Evolutionary conservation across 352 stramenopile species (phyloP), one percentile per base, ranked within the genome.

Genomic region (Phytophthora citrophthora): DNA sequence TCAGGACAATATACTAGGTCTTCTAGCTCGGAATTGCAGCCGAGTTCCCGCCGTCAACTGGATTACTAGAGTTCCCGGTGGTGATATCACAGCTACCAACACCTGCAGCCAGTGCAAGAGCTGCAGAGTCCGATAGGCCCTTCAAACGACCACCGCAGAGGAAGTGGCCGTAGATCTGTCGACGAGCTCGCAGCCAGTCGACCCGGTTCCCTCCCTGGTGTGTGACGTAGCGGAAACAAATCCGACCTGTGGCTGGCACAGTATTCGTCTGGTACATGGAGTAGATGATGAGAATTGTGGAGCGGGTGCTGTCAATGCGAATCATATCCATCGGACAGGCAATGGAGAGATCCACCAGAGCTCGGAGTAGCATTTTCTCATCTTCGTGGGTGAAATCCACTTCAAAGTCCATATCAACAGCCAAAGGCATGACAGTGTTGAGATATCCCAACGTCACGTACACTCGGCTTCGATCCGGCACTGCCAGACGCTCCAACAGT

Each of bases 221-320:
- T 12, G 79, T 81, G 10, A 89, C 61, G 54, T 90, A 90, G 29
- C 81, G 77, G 45, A 90, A 90, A 57, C 68, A 86, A 31, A 90
- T 89, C 12, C 72, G 70, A 12, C 81, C 81, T 3, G 57, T 61
- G 1, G 68, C 18, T 9, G 81, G 81, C 23, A 90, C 73, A 12
- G 74, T 76, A 59, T 90, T 90, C 34, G 75, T 86, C 51, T 90
- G 81, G 71, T 90, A 89, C 81, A 90, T 89, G 36, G 81, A 90
- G 63, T 90, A 90, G 39, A 90, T 89, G 38, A 90, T 79, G 11
- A 88, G 66, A 36, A 90, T 69, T 12, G 74, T 81, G 2, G 81
- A 90, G 7, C 76, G 70, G 31, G 84, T 74, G 67, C 72, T 84
- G 56, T 90, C 81, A 40, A 90, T 89, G 44, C 81, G 81, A 47